phyloP scores from a whole-genome alignment of 441 rosid genomes.

The Pelargonium australe region DNA sequence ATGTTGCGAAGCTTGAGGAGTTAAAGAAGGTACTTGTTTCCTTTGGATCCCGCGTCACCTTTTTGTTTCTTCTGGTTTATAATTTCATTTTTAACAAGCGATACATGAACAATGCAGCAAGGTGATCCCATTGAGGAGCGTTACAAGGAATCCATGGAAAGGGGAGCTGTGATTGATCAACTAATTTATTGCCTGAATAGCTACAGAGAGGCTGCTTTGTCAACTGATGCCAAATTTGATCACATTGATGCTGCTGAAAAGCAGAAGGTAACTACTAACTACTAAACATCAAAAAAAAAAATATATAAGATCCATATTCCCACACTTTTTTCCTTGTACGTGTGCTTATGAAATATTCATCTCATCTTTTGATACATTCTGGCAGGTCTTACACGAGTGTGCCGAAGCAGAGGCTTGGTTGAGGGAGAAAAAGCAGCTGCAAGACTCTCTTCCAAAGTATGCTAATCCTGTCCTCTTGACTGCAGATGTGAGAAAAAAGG shows the following conservation, averaged over 20 bases:
- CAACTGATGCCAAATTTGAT: constrained; percentile 74
- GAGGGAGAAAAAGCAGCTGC: constrained; percentile 78
- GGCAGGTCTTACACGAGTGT: constrained; percentile 77
- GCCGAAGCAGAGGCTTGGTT: constrained; percentile 86
- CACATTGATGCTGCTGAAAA: constrained; percentile 89
- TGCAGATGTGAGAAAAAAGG: constrained; percentile 71
- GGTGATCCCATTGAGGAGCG: constrained; percentile 88
- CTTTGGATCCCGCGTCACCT: not conserved
- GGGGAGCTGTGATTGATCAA: constrained; percentile 72
- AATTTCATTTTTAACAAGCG: not conserved
- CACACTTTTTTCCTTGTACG: not conserved
- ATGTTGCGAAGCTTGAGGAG: constrained; percentile 87
- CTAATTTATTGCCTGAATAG: constrained; percentile 66
- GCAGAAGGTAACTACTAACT: constrained; percentile 51
- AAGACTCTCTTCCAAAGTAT: constrained; percentile 73
- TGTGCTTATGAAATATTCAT: not conserved
- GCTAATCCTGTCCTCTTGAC: constrained; percentile 65
- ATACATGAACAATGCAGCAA: constrained; percentile 36
- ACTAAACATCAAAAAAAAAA: no score
- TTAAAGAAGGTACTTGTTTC: constrained; percentile 65
- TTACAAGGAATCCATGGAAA: constrained; percentile 54
- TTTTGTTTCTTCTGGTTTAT: no score
- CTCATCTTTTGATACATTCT: not conserved
- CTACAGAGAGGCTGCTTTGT: constrained; percentile 82
- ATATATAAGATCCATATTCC: not conserved